Evolutionary conservation across 805 yeast species (phyloP), one percentile per base, ranked within the genome.

Genomic region (Lachancea dasiensis): DNA sequence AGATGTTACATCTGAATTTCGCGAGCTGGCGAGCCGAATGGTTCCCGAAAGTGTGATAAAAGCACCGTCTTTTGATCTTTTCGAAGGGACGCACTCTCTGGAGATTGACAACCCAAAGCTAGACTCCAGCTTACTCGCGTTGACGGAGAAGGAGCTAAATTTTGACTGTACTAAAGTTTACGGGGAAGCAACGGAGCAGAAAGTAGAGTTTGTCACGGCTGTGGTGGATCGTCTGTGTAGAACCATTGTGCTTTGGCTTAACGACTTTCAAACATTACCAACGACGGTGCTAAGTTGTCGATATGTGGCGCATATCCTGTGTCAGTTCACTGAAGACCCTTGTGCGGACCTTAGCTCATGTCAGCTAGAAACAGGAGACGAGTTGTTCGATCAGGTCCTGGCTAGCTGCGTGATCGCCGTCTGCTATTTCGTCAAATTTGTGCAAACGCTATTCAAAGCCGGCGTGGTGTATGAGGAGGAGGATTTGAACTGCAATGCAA

Each of bases 71-170:
- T 86, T 86, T 61, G 74, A 77, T 38, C 67, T 90, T 31, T 67
- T 81, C 44, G 86, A 86, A 49, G 94, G 96, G 0, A 84, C 96
- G 1, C 79, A 89, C 47, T 95, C 97, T 0, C 64, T 86, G 43
- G 97, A 89, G 57, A 71, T 81, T 10, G 69, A 77, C 40, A 86
- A 86, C 54, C 65, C 69, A 8, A 75, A 73, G 45, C 67, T 90
- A 49, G 98, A 90, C 56, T 77, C 96, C 0, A 86, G 90, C 2
- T 50, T 83, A 38, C 69, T 84, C n/a, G 51, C 60, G 20, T 57
- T 76, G 40, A 46, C 67, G 0, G 46, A 50, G 1, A 71, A 61
- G 2, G 84, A 79, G 24, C 42, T 67, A 4, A 41, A 51, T 0
- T 79, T 75, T 49, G 75, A 74, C 47, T 59, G 75, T 15, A 51